phyloP scores from a whole-genome alignment of 1,284 basidiomycete genomes.

The Ceratorhiza oryzae-sativae region DNA sequence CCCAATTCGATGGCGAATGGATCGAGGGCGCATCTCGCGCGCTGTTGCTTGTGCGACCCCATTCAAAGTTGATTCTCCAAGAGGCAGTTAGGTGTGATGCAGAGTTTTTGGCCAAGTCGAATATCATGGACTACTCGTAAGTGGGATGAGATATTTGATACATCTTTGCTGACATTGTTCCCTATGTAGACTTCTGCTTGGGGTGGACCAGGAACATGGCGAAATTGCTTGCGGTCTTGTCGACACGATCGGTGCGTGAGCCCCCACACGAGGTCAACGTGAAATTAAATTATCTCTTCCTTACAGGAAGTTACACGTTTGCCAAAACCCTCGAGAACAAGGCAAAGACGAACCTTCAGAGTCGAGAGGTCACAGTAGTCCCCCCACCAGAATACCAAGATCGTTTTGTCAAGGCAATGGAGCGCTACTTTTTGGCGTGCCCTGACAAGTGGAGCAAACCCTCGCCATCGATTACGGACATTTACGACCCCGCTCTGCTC shows the following conservation, averaged over 20 bases:
- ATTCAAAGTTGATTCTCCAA: constrained; percentile 71
- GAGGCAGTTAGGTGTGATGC: constrained; percentile 73
- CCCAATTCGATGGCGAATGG: constrained; percentile 81
- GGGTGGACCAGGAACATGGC: constrained; percentile 67
- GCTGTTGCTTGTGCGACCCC: constrained; percentile 68
- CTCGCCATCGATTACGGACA: constrained; percentile 23
- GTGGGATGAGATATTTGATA: constrained; percentile 42
- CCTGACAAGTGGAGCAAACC: constrained; percentile 51
- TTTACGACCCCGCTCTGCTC: constrained; percentile 27
- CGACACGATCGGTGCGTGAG: constrained; percentile 70
- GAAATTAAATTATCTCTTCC: not conserved
- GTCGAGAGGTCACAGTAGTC: constrained; percentile 73
- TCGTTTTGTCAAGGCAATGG: constrained; percentile 69
- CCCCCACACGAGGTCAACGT: not conserved
- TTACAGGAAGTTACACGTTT: constrained; percentile 74
- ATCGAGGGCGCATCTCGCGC: constrained; percentile 67
- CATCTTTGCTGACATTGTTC: constrained; percentile 6
- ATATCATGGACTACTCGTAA: constrained; percentile 85
- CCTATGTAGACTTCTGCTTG: constrained; percentile 62
- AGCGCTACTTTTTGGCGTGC: constrained; percentile 73
- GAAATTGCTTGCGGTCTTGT: constrained; percentile 77
- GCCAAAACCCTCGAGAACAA: constrained; percentile 81
- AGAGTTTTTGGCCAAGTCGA: constrained; percentile 72
- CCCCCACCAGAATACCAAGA: constrained; percentile 75
- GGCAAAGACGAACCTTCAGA: constrained; percentile 71